Percentiles rank a stretch among this genome's conserved stretches.
These are phyloP conservation scores for Hericium alpestre DNA, from an alignment of 768 basidiomycete species.

Conservation along the genomic window DNA sequence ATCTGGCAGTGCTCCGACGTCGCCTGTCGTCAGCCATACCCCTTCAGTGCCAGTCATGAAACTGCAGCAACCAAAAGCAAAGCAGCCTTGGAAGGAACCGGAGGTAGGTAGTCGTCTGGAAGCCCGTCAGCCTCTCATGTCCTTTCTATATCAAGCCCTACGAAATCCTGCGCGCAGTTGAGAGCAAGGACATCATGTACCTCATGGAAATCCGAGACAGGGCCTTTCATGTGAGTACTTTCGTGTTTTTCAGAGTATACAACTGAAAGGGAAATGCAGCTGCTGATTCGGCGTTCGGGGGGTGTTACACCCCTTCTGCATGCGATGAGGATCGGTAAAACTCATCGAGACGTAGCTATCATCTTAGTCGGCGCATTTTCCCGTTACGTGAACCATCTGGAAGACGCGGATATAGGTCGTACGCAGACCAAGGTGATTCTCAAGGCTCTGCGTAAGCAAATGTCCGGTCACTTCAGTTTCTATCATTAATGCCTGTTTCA, in stretches of 20 bases:
- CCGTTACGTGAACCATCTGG: conserved; percentile 81
- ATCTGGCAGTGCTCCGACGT: neutral
- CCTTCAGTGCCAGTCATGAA: too few species aligned
- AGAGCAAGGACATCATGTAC: conserved; percentile 70
- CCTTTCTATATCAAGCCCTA: conserved; percentile 29
- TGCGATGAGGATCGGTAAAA: conserved; percentile 71
- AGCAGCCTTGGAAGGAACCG: conserved; percentile 9
- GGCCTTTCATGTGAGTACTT: conserved; percentile 58
- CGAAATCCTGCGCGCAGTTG: conserved; percentile 76
- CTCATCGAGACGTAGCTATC: conserved; percentile 77
- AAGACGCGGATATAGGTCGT: conserved; percentile 66
- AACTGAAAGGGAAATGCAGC: conserved; percentile 24
- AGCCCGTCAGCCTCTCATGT: conserved; percentile 4
- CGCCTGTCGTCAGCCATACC: too few species aligned
- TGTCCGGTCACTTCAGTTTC: neutral
- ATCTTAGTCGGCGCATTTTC: conserved; percentile 84
- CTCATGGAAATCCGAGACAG: conserved; percentile 77
- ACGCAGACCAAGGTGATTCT: conserved; percentile 59
- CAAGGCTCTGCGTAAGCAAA: conserved; percentile 62
- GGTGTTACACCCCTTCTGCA: conserved; percentile 85
- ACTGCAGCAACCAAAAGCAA: conserved; percentile 15
- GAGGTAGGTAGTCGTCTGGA: conserved; percentile 5
- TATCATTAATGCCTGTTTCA: neutral
- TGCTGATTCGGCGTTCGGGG: conserved; percentile 77
- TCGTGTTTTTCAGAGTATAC: neutral